These are phyloP conservation scores for Naganishia albida DNA, from an alignment of 1,284 basidiomycete genomes.

Conservation along the genomic window DNA sequence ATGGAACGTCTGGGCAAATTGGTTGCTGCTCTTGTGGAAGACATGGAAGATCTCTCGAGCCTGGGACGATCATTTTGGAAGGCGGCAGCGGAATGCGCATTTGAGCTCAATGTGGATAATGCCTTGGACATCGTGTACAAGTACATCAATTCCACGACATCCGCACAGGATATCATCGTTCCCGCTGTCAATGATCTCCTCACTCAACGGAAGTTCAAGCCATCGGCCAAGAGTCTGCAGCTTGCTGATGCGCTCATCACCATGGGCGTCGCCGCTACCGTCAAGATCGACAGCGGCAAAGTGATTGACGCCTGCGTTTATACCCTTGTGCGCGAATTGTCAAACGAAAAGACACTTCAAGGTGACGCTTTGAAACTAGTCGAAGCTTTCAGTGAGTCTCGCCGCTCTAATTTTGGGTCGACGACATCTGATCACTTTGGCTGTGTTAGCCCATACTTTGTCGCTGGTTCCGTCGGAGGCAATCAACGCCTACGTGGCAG, in stretches of 20 bases:
- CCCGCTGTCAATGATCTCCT: background rate
- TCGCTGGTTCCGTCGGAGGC: constrained; percentile 5
- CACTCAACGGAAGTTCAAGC: constrained; percentile 18
- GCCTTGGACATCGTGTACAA: background rate
- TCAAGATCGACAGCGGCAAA: constrained; percentile 7
- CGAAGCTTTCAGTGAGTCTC: constrained; percentile 34
- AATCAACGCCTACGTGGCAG: constrained; percentile 66
- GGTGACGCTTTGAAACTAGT: constrained; percentile 32
- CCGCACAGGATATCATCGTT: background rate
- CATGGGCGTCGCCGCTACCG: constrained; percentile 5
- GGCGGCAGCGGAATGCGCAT: constrained; percentile 5
- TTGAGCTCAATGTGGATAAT: constrained; percentile 2
- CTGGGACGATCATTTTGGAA: constrained; percentile 11
- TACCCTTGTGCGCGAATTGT: constrained; percentile 36
- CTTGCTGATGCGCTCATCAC: constrained; percentile 24
- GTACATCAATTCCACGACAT: background rate
- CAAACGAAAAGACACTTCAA: constrained; percentile 33
- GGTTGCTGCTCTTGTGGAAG: background rate
- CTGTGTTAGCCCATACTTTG: constrained; percentile 2
- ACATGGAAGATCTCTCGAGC: constrained; percentile 1
- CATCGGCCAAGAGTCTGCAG: constrained; percentile 1
- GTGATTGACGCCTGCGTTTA: constrained; percentile 39
- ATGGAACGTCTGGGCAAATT: constrained; percentile 5
- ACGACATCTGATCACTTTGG: background rate
- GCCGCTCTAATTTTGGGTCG: background rate